phyloP scores from a whole-genome alignment of 2,329 filamentous ascomycete species.

The Diaporthe sp. region DNA sequence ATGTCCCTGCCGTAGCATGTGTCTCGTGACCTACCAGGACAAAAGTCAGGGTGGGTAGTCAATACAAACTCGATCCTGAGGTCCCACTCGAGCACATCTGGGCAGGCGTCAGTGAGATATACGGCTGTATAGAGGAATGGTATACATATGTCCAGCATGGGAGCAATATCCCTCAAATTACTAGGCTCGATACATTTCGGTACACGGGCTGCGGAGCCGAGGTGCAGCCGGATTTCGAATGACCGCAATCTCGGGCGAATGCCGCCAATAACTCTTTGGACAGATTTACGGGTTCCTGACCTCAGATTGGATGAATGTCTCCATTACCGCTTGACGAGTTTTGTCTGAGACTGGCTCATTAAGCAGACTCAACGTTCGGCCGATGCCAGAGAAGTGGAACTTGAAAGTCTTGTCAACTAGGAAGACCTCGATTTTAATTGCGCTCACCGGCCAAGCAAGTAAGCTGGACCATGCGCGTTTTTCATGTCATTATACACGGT shows the following conservation, averaged over 20 bases:
- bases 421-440: constrained; percentile 14
- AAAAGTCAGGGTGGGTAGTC: background rate
- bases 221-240: constrained; percentile 26
- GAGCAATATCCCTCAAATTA: background rate
- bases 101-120: background rate
- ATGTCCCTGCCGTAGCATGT: background rate
- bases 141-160: background rate
- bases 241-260: constrained; percentile 34
- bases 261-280: constrained; percentile 16
- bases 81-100: constrained; percentile 6
- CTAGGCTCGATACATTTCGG: constrained; percentile 27
- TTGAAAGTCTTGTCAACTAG: constrained; percentile 14
- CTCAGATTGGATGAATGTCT: constrained; percentile 21
- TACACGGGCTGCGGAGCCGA: constrained; percentile 33
- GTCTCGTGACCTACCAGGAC: background rate
- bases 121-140: background rate
- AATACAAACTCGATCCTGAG: constrained; percentile 5
- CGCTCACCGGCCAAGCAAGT: background rate
- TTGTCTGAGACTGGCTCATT: constrained; percentile 34
- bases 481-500: background rate
- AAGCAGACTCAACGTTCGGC: constrained; percentile 31
- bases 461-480: constrained; percentile 1
- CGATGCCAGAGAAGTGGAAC: constrained; percentile 32
- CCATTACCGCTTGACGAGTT: constrained; percentile 16
- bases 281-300: constrained; percentile 1